Evolutionary conservation across 495 filamentous ascomycete genomes (phyloP), one percentile per base, ranked within the genome.

Genomic region (Trichoderma asperelloides): DNA sequence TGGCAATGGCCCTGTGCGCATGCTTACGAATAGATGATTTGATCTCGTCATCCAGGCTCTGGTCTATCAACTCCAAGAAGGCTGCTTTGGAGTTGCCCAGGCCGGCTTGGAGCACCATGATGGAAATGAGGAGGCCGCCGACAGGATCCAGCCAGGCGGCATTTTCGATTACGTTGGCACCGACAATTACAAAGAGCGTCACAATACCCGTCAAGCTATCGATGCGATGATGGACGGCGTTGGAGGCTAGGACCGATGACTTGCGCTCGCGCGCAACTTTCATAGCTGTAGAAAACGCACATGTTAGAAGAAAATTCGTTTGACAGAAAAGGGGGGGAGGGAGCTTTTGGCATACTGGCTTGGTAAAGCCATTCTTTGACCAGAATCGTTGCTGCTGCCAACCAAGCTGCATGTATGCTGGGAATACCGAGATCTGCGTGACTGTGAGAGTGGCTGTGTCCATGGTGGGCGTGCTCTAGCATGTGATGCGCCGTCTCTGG

Each of bases 361-460:
- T 90, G 89, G 74, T 98, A 98, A 33, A 98, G 79, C 90, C 93
- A 98, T 75, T 98, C 95, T 79, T 98, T 98, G 65, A 96, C 79
- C 2, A 91, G 76, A 64, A 98, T 96, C 2, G 91, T 95, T 4
- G 91, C 93, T 18, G 85, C 91, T n/a, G 95, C 95, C 27, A 98
- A 77, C 95, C 95, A 98, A 21, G 92, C 94, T 11, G 95, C 95
- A 73, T 97, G 90, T 67, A 98, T 83, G 73, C 88, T 94, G 0
- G 95, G 95, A n/a, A 65, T 45, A 2, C 64, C 64, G 0, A 86
- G 90, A 30, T 85, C 72, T 49, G 81, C 83, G 18, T 78, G 79
- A 45, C 78, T 81, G 70, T 88, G 87, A 6, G 83, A 84, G 72
- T 93, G 90, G 7, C 78, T 77, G 69, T 92, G 89, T 28, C 77